These are phyloP conservation scores for Amphirosellinia nigrospora DNA, from an alignment of 495 filamentous ascomycete genomes.

Conservation along the genomic window DNA sequence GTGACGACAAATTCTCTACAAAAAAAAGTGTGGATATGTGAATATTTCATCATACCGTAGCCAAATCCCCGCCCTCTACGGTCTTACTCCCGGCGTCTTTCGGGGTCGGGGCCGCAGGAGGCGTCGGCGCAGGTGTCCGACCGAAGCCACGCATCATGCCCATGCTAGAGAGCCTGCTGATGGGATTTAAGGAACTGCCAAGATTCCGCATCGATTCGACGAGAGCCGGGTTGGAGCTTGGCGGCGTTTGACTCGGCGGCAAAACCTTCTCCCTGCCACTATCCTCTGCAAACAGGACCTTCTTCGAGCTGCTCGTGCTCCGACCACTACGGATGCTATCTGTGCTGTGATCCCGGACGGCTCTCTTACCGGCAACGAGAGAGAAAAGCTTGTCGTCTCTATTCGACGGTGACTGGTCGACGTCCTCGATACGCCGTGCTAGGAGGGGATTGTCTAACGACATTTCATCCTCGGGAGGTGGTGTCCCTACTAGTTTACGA, in stretches of 20 bases:
- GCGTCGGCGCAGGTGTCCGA: slow-evolving; percentile 47
- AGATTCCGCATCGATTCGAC: slow-evolving; percentile 85
- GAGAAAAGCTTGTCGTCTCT: slow-evolving; percentile 66
- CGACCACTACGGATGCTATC: slow-evolving; percentile 66
- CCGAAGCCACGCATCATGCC: slow-evolving; percentile 77
- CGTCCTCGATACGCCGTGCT: slow-evolving; percentile 50
- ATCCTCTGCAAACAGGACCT: slow-evolving; percentile 55
- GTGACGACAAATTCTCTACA: neutral
- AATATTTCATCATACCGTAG: slow-evolving; percentile 57
- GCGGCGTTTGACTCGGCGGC: slow-evolving; percentile 36
- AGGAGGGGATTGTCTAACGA: slow-evolving; percentile 54
- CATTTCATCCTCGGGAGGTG: slow-evolving; percentile 62
- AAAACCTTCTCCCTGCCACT: slow-evolving; percentile 43
- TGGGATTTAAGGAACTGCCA: slow-evolving; percentile 81
- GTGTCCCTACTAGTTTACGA: slow-evolving; percentile 78
- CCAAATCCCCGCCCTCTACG: slow-evolving; percentile 56
- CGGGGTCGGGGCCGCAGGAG: slow-evolving; percentile 37
- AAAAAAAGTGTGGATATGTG: neutral
- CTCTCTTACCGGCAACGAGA: slow-evolving; percentile 66
- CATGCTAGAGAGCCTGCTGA: slow-evolving; percentile 76
- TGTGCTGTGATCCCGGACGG: slow-evolving; percentile 71
- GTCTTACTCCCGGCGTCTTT: slow-evolving; percentile 37
- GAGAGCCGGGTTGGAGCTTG: slow-evolving; percentile 60
- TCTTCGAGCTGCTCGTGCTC: slow-evolving; percentile 64
- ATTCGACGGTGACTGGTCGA: slow-evolving; percentile 39